Conservation (phyloP, 805 yeast genomes). For the Brettanomyces nanus region DNA sequence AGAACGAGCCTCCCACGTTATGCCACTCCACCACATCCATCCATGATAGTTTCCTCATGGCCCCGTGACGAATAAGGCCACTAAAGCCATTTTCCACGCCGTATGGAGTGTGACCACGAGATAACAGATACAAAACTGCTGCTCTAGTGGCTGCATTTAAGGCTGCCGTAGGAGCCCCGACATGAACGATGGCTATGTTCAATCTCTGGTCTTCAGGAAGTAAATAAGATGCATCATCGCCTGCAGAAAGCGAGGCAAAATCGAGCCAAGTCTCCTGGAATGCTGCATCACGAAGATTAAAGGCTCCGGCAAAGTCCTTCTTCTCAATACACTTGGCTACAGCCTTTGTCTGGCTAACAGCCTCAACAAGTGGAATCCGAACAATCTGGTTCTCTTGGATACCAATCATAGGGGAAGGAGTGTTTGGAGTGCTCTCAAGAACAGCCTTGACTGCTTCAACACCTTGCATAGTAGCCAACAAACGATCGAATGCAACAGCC, state of each 20-base stretch:
- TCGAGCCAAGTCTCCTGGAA: slow-evolving; percentile 70
- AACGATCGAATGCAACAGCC: slow-evolving; percentile 67
- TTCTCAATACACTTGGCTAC: slow-evolving; percentile 63
- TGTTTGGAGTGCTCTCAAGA: slow-evolving; percentile 54
- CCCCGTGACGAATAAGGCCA: slow-evolving; percentile 85
- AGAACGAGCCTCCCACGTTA: slow-evolving; percentile 87
- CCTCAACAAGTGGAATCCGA: slow-evolving; percentile 61
- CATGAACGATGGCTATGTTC: slow-evolving; percentile 78
- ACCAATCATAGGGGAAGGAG: slow-evolving; percentile 77
- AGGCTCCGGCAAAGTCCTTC: slow-evolving; percentile 63
- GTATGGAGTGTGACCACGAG: slow-evolving; percentile 82
- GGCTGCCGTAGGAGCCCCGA: slow-evolving; percentile 98
- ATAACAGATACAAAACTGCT: slow-evolving; percentile 81
- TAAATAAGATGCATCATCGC: slow-evolving; percentile 53
- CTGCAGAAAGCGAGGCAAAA: slow-evolving; percentile 60
- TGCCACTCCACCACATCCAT: slow-evolving; percentile 84
- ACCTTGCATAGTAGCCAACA: slow-evolving; percentile 71
- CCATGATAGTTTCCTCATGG: slow-evolving; percentile 72
- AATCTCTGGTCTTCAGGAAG: slow-evolving; percentile 55
- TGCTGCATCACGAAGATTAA: slow-evolving; percentile 61
- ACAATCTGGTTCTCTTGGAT: slow-evolving; percentile 64
- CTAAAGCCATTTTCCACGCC: slow-evolving; percentile 92
- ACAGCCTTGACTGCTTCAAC: slow-evolving; percentile 76
- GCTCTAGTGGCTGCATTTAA: slow-evolving; percentile 88
- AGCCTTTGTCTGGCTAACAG: slow-evolving; percentile 60